Evolutionary conservation across 1,284 basidiomycete species (phyloP).

Genomic region (Fistulinella staudtii): DNA sequence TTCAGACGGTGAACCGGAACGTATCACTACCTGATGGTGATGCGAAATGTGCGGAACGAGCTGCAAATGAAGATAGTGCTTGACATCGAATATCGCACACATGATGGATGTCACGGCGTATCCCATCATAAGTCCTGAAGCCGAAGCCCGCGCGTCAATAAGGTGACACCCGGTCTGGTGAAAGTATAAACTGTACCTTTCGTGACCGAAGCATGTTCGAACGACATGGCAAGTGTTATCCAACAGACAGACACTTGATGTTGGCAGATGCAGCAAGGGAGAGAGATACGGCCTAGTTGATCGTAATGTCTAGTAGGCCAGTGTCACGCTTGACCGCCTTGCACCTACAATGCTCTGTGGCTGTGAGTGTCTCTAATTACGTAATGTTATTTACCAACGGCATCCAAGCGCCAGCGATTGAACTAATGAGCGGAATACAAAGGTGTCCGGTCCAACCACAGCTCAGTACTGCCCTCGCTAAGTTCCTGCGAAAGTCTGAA

Average conservation of each 20-base stretch:
- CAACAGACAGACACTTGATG: neutral
- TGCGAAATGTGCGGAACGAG: constrained; percentile 66
- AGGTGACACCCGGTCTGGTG: neutral
- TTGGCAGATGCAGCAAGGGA: neutral
- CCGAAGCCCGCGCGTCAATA: neutral
- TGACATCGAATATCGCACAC: constrained; percentile 77
- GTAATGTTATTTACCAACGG: too few species aligned
- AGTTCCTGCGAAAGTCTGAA: too few species aligned
- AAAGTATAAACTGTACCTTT: constrained; percentile 51
- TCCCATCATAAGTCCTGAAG: constrained; percentile 70
- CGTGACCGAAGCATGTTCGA: constrained; percentile 73
- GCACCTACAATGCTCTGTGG: neutral
- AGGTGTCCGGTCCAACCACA: too few species aligned
- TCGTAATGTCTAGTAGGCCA: too few species aligned
- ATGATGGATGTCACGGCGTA: constrained; percentile 67
- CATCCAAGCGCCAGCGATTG: too few species aligned
- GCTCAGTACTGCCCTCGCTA: too few species aligned
- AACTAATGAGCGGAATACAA: too few species aligned
- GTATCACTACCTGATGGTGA: constrained; percentile 57
- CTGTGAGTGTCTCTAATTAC: too few species aligned
- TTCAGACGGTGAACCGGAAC: constrained; percentile 5
- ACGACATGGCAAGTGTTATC: constrained; percentile 51
- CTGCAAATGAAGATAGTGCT: constrained; percentile 86
- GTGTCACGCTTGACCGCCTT: too few species aligned
- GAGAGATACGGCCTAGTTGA: neutral